A percentile compares a stretch with the other conserved stretches of the same genome.
These are phyloP conservation scores for Verticillium albo-atrum DNA, from an alignment of 2,329 filamentous ascomycete species.

Conservation along the genomic window DNA sequence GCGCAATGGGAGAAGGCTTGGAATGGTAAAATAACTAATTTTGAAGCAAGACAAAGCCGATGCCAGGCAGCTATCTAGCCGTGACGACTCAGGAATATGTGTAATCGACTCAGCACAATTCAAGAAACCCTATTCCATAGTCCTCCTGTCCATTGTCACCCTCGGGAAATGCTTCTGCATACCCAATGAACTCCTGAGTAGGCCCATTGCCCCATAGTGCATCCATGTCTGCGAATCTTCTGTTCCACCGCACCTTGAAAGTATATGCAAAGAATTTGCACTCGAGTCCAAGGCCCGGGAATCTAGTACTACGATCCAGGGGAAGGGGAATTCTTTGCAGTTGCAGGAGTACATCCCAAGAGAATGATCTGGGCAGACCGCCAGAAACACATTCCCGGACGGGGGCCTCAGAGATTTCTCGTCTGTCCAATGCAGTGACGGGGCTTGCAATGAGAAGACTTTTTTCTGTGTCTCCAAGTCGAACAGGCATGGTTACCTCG, in stretches of 20 bases:
- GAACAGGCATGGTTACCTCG: conserved; percentile 3
- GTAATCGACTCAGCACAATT: no score
- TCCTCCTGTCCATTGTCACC: background rate
- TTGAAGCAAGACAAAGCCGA: no score
- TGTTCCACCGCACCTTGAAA: background rate
- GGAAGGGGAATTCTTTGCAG: background rate
- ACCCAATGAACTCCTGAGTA: background rate
- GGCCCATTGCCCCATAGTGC: background rate
- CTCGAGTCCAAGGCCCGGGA: background rate
- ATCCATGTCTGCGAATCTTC: background rate
- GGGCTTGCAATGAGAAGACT: background rate
- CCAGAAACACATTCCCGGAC: background rate
- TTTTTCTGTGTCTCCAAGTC: background rate
- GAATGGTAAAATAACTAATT: no score
- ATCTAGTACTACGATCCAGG: background rate
- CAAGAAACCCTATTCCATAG: background rate
- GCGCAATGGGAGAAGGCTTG: no score
- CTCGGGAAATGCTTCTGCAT: background rate
- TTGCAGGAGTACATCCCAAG: background rate
- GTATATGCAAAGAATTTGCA: background rate
- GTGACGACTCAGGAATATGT: no score
- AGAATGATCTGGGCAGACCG: background rate
- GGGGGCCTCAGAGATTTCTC: background rate
- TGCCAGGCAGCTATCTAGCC: no score
- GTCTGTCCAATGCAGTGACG: background rate